phyloP scores from a whole-genome alignment of 495 filamentous ascomycete species.

The Penicillium soppii region DNA sequence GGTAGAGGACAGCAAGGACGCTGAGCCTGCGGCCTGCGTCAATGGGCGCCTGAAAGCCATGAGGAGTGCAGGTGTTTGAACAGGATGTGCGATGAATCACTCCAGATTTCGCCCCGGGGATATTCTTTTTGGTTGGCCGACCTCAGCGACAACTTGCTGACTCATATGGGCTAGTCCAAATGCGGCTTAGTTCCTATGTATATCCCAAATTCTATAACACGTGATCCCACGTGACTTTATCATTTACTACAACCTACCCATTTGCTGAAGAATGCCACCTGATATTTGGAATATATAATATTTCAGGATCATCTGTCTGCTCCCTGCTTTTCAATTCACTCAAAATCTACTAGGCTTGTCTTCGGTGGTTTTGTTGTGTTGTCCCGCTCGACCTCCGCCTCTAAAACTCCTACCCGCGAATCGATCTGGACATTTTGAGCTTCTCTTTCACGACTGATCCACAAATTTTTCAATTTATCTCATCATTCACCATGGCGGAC shows the following conservation, averaged over 20 bases:
- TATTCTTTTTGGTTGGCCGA: conserved; percentile 42
- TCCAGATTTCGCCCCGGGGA: conserved; percentile 19
- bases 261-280: not conserved
- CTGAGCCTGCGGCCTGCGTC: conserved; percentile 41
- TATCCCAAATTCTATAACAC: not conserved
- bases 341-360: not conserved
- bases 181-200: not conserved
- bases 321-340: not conserved
- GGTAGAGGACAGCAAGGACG: conserved; percentile 35
- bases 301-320: not conserved
- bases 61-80: conserved; percentile 14
- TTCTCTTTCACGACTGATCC: conserved; percentile 1
- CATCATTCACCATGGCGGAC: conserved; percentile 63
- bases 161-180: conserved; percentile 21
- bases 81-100: conserved; percentile 29
- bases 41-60: conserved; percentile 53
- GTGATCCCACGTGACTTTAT: not conserved
- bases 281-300: not conserved
- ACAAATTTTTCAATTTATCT: not conserved
- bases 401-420: conserved; percentile 25
- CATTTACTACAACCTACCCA: not conserved
- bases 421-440: conserved; percentile 14
- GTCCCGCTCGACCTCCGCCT: conserved; percentile 9
- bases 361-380: not conserved
- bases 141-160: conserved; percentile 37